Evolutionary conservation across 2,329 filamentous ascomycete genomes (phyloP).

Genomic region (Sporothrix pseudoabietina): DNA sequence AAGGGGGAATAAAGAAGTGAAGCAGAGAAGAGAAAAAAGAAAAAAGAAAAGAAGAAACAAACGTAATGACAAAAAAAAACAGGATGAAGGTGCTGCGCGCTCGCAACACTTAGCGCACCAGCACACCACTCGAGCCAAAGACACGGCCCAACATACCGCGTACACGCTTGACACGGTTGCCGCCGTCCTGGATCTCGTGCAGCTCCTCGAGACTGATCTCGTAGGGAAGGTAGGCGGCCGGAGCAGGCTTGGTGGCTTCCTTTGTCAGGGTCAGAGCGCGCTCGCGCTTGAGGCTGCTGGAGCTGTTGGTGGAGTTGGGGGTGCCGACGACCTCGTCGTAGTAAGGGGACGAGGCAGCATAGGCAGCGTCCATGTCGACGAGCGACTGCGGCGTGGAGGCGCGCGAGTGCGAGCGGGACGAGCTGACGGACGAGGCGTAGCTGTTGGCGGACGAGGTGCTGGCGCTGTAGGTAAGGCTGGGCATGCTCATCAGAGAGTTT

Average conservation of each 20-base stretch:
- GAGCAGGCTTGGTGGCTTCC: slow-evolving; percentile 12
- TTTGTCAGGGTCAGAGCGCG: slow-evolving; percentile 13
- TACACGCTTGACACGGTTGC: slow-evolving; percentile 52
- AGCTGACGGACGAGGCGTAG: slow-evolving; percentile 51
- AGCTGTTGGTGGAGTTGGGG: slow-evolving; percentile 33
- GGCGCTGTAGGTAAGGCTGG: slow-evolving; percentile 50
- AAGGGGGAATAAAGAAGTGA: slow-evolving; percentile 22
- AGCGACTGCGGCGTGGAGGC: slow-evolving; percentile 54
- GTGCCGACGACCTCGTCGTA: slow-evolving; percentile 46
- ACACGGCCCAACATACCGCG: slow-evolving; percentile 58
- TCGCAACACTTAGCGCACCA: slow-evolving; percentile 42
- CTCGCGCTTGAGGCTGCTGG: slow-evolving; percentile 29
- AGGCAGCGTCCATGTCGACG: slow-evolving; percentile 47
- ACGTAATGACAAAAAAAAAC: neutral
- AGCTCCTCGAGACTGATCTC: slow-evolving; percentile 59
- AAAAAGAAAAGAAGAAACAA: neutral
- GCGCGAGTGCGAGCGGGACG: slow-evolving; percentile 50
- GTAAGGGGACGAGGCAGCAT: slow-evolving; percentile 38
- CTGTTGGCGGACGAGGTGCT: slow-evolving; percentile 50
- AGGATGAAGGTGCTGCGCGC: neutral
- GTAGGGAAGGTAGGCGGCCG: slow-evolving; percentile 51
- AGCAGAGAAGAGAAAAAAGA: neutral
- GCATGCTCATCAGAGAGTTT: slow-evolving; percentile 41
- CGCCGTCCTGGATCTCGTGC: slow-evolving; percentile 52
- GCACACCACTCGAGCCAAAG: slow-evolving; percentile 46